Percentiles rank a stretch among this genome's conserved stretches.
Conservation (phyloP, 2,329 filamentous ascomycete species). For the Talaromyces amestolkiae region DNA sequence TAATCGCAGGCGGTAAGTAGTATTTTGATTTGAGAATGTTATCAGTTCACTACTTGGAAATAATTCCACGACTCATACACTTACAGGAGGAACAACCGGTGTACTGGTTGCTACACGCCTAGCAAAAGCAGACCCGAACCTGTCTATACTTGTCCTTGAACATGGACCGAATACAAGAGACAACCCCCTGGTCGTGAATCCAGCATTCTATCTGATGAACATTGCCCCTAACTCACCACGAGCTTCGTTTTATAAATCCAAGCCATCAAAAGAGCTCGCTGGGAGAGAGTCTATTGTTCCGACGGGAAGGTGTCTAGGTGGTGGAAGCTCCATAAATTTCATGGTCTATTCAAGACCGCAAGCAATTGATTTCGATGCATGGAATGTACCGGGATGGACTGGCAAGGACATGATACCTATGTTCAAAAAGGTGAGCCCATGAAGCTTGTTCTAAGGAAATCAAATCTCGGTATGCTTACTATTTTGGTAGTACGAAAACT, state of each 20-base stretch:
- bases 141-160: conserved; percentile 56
- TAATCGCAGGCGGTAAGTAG: conserved; percentile 10
- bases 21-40: background rate
- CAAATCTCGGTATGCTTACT: background rate
- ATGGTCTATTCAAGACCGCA: conserved; percentile 51
- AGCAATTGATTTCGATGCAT: conserved; percentile 45
- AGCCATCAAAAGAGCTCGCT: conserved; percentile 37
- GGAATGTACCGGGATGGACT: conserved; percentile 54
- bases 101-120: conserved; percentile 53
- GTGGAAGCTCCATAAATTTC: conserved; percentile 60
- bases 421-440: conserved; percentile 44
- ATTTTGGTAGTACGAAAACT: conserved; percentile 19
- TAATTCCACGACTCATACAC: background rate
- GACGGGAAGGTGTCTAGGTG: conserved; percentile 57
- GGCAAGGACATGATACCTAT: conserved; percentile 54
- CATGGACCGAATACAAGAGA: conserved; percentile 54
- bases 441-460: background rate
- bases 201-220: conserved; percentile 51
- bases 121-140: conserved; percentile 49
- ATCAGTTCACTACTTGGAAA: background rate
- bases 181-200: conserved; percentile 51
- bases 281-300: conserved; percentile 37
- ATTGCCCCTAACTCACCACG: conserved; percentile 51
- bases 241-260: conserved; percentile 53
- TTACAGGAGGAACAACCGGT: conserved; percentile 48